Base-by-base conservation (phyloP, 2,329 filamentous ascomycete genomes). In the Pestalotiopsis sp. region DNA sequence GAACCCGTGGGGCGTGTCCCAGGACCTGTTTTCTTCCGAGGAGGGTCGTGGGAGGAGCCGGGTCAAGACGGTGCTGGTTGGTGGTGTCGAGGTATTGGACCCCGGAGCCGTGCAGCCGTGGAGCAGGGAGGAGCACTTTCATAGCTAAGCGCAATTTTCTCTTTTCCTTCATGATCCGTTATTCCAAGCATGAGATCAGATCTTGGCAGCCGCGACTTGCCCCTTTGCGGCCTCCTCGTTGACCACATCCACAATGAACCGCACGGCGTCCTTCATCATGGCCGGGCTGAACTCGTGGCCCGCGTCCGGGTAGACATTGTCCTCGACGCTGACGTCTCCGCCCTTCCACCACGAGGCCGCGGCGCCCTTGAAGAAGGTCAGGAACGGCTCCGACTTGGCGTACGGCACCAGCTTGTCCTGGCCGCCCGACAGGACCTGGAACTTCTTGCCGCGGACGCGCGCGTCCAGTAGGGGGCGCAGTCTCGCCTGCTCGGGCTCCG, bases 321-420 rank as follows among this genome's bases (percentile, higher is more conserved):
- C 90, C 64, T 90, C 86, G 4, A 95, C 77, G 45, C 82, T 81
- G 1, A 93, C 80, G 0, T 80, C 80, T 0, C 87, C 83, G 20
- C 90, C 87, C 2, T 83, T 81, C 69, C 83, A 91, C 86, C 84
- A 91, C 6, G 79, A 78, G 2, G 75, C 78, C 3, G 79, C 80
- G 0, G 88, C 89, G 7, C 83, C 79, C 75, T 89, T 88, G 68
- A 96, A 80, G 70, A 90, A 87, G 0, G 84, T 78, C 25, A 93
- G 71, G 70, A 95, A 92, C 0, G 87, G 84, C 75, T 86, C 82
- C 3, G 86, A 85, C 67, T 84, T 86, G 27, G 81, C 80, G 73
- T 93, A 92, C 14, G 93, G 92, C 17, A 96, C 93, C 3, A 95
- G 80, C 74, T 89, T 90, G 75, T 96, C 93, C 0, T 82, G 87